A percentile compares a stretch with the other conserved stretches of the same genome.
phyloP scores from a whole-genome alignment of 2,329 filamentous ascomycete species.

The Escovopsis weberi region DNA sequence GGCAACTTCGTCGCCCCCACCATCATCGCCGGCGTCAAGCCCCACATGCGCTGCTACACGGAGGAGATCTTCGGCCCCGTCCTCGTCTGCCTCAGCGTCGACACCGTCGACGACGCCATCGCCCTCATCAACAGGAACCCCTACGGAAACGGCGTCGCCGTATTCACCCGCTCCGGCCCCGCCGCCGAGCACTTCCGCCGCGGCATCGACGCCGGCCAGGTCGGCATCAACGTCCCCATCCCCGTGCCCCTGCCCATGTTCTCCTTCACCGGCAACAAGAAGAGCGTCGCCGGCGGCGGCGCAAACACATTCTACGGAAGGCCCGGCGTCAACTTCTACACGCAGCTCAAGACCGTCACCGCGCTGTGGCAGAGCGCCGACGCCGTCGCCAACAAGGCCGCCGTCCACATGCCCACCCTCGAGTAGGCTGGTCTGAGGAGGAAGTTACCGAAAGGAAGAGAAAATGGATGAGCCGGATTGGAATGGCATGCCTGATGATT shows the following conservation, averaged over 20 bases:
- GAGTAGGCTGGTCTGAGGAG: background rate
- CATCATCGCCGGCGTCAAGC: constrained; percentile 67
- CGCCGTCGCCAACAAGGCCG: constrained; percentile 70
- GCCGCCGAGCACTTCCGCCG: constrained; percentile 67
- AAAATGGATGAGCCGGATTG: background rate
- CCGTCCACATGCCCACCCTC: constrained; percentile 66
- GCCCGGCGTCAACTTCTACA: constrained; percentile 88
- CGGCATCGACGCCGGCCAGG: constrained; percentile 71
- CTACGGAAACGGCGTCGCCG: constrained; percentile 75
- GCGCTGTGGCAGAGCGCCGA: constrained; percentile 79
- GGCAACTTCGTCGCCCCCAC: constrained; percentile 79
- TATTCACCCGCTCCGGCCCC: constrained; percentile 67
- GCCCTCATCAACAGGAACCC: constrained; percentile 73
- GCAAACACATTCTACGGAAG: constrained; percentile 92
- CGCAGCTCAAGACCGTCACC: constrained; percentile 95
- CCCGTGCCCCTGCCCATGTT: constrained; percentile 59
- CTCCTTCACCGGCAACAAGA: constrained; percentile 69
- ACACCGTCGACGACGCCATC: constrained; percentile 66
- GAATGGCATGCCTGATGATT: background rate
- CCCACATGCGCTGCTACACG: constrained; percentile 69
- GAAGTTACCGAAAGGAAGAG: background rate
- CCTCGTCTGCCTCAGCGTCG: constrained; percentile 64
- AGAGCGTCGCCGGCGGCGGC: constrained; percentile 79
- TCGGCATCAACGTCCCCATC: constrained; percentile 75
- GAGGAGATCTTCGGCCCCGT: constrained; percentile 82